Base-by-base conservation (phyloP, 2,329 filamentous ascomycete genomes). In the Alternaria arborescens region DNA sequence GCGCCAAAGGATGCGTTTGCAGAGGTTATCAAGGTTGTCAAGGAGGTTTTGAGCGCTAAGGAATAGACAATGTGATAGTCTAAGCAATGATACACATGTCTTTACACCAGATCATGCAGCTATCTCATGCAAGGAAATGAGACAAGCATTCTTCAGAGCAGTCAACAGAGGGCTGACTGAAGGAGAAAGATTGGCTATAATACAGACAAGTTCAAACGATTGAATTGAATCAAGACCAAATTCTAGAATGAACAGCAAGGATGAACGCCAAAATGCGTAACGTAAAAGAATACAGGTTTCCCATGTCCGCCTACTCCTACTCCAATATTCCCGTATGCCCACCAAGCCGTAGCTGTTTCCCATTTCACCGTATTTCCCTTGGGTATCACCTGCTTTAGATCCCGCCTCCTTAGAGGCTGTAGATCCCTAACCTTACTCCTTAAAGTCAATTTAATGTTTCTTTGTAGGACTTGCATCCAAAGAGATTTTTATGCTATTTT, bases 11-110 rank as follows among this genome's bases (percentile, higher is more conserved):
- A 86, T 34, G 86, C 95, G 26, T 93, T 98, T 76, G 84, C 78
- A 26, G 82, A 89, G 71, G 93, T 98, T 5, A 86, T 98, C 52
- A 84, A 88, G 68, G 94, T 86, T 4, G 95, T 99, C 1, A 91
- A 92, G 81, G 88, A 89, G 70, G 93, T 97, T 22, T 83, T 97
- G 66, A 80, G 65, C 40, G 75, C 71, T 8, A 78, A 77, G 51
- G 48, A 67, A 46, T 62, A 57, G 36, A 24, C 0, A 11, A 11
- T 30, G 24, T 26, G 24, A 26, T 26, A 6, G 28, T 11, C 28
- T 30, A 0, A 11, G 28, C 28, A 30, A 30, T 11, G 28, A 30
- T 30, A 30, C 10, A 11, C 28, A 8, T 30, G 8, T 30, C 28
- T 30, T 30, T 1, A 10, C 28, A 30, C 28, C 28, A 30, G 28